Percentiles rank a stretch among this genome's conserved stretches.
phyloP scores from a whole-genome alignment of 176 grass and related monocot species.

The Chrysopogon serrulatus region DNA sequence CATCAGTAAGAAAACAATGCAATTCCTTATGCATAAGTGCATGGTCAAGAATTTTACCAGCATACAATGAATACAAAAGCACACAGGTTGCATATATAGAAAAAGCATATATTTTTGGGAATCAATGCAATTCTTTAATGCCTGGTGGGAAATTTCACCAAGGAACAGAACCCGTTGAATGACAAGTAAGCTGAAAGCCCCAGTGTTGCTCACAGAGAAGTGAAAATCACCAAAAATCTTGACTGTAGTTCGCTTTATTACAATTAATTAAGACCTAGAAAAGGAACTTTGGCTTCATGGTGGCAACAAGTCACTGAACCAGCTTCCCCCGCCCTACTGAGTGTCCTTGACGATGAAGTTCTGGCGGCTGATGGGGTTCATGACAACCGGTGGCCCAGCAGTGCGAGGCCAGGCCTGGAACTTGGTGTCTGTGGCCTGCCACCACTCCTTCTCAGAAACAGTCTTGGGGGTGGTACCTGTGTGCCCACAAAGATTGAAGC shows the following conservation, averaged over 20 bases:
- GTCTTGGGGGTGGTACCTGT: slow-evolving; percentile 48
- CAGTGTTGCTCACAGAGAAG: background rate
- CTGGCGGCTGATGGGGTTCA: slow-evolving; percentile 96
- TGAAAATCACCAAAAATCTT: background rate
- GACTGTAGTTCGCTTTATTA: slow-evolving; percentile 21
- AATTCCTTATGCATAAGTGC: slow-evolving; percentile 3
- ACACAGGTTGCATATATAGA: background rate
- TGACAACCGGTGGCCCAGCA: slow-evolving; percentile 77
- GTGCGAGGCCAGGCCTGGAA: slow-evolving; percentile 95
- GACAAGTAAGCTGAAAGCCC: background rate
- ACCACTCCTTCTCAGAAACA: slow-evolving; percentile 79
- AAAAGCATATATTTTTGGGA: background rate
- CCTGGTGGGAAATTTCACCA: slow-evolving; percentile 5
- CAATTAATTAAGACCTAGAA: background rate
- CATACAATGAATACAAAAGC: background rate
- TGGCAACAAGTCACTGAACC: background rate
- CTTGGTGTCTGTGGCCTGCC: slow-evolving; percentile 59
- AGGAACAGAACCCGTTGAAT: background rate
- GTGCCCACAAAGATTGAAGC: background rate
- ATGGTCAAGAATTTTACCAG: background rate
- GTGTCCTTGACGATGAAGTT: slow-evolving; percentile 77
- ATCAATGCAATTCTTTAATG: slow-evolving; percentile 25
- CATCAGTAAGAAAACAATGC: background rate
- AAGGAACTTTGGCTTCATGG: slow-evolving; percentile 21
- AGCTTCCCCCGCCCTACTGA: slow-evolving; percentile 2